Conservation (phyloP, 1,139 yeast species). For the Pneumocystis oryctolagi region DNA sequence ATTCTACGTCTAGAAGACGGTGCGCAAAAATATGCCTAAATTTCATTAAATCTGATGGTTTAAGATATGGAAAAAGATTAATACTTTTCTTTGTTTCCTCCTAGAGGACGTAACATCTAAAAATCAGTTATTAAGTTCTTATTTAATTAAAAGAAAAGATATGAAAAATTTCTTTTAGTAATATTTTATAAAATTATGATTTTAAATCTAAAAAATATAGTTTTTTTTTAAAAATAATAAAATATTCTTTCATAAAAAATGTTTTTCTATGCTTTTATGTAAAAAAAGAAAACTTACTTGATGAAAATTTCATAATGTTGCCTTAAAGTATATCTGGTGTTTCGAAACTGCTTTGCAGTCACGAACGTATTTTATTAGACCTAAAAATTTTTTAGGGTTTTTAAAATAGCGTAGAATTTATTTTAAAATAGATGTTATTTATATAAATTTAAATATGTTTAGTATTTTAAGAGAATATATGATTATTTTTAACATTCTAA, state of each 20-base stretch:
- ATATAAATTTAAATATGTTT: too few species aligned
- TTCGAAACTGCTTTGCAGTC: too few species aligned
- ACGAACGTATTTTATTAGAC: too few species aligned
- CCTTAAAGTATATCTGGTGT: too few species aligned
- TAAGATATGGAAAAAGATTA: neutral
- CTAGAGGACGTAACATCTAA: neutral
- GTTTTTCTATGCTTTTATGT: neutral
- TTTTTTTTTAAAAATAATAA: neutral
- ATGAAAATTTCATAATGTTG: neutral
- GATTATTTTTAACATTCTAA: too few species aligned
- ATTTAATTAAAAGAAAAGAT: neutral
- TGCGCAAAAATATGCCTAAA: slow-evolving; percentile 91
- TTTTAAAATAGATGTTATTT: too few species aligned
- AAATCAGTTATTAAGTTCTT: neutral
- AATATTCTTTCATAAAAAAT: neutral
- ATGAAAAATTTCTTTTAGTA: neutral
- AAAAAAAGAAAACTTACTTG: neutral
- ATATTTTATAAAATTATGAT: neutral
- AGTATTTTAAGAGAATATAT: too few species aligned
- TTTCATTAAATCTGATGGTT: neutral
- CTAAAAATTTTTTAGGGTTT: too few species aligned
- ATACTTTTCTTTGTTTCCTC: neutral
- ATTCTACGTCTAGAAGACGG: slow-evolving; percentile 94
- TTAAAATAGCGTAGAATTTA: too few species aligned
- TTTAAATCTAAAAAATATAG: neutral